Evolutionary conservation across 2,329 filamentous ascomycete genomes (phyloP), one percentile per base, ranked within the genome.

Genomic region (Fusarium musae): DNA sequence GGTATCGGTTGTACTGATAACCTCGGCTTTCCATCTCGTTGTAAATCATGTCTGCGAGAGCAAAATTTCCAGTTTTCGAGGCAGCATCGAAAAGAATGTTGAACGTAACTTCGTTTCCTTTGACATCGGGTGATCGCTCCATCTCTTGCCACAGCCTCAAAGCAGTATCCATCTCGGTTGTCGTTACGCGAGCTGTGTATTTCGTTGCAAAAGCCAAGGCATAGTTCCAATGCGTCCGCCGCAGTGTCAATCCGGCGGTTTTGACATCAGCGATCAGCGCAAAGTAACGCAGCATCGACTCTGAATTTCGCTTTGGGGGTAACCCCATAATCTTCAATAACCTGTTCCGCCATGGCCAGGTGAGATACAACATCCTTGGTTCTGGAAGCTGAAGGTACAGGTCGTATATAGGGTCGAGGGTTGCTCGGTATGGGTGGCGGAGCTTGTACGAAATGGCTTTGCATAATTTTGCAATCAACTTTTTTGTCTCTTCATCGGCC

Each of bases 71-170:
- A 0, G 94, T 91, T 81, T 96, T 97, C 75, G 94, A 90, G 2
- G 96, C 94, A 16, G 94, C 89, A 78, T 98, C 93, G 76, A 97
- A 98, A 17, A 99, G 87, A 52, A 98, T 93, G 79, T 96, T 97
- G 82, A 99, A 97, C 0, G 96, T 97, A n/a, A 95, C 92, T 54
- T 90, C 87, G 75, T 93, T 93, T 40, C 89, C 91, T 74, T 84
- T 83, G 19, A 94, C 81, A 2, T 89, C 87, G 4, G 91, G 91
- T 9, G 90, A 84, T 52, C 89, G 87, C 81, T 99, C 96, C 95
- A 98, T 98, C 77, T 96, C 91, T 73, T 89, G 91, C 95, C 96
- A 99, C 30, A 97, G 82, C 53, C 90, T 88, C 50, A 99, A 85
- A 0, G 93, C 91, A 9, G 90, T 87, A 34, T 83, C 81, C 69